Evolutionary conservation across 371 early-diverging fungal genomes (phyloP).

Genomic region (Rhizopus delemar): DNA sequence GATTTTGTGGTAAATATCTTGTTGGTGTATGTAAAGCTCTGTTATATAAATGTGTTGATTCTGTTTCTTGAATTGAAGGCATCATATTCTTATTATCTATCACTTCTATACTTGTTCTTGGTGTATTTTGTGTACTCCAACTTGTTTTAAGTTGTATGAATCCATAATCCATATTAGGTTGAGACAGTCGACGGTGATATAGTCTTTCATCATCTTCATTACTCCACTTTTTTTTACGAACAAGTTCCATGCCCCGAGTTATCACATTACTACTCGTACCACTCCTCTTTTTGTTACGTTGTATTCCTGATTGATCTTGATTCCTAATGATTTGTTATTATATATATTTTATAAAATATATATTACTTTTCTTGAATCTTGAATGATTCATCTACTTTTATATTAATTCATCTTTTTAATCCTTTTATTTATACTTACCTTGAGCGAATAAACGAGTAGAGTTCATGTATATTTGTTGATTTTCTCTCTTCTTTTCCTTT

Average conservation of each 20-base stretch:
- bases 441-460: not conserved
- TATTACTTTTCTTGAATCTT: slow-evolving; percentile 2
- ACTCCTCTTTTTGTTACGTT: not conserved
- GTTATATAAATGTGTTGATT: not conserved
- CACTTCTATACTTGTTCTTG: slow-evolving; percentile 15
- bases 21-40: slow-evolving; percentile 49
- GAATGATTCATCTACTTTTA: slow-evolving; percentile 1
- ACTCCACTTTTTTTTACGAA: slow-evolving; percentile 21
- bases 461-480: not conserved
- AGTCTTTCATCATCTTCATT: slow-evolving; percentile 1
- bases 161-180: slow-evolving; percentile 12
- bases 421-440: not conserved
- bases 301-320: not conserved
- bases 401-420: not conserved
- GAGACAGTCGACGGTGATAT: slow-evolving; percentile 12
- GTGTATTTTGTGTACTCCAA: slow-evolving; percentile 21
- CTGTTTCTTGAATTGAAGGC: slow-evolving; percentile 8
- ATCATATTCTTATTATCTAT: not conserved
- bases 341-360: not conserved
- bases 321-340: not conserved
- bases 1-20: slow-evolving; percentile 55
- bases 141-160: slow-evolving; percentile 4
- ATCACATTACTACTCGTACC: slow-evolving; percentile 6
- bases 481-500: slow-evolving; percentile 2
- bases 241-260: slow-evolving; percentile 20